Percentiles rank a stretch among this genome's conserved stretches.
These are phyloP conservation scores for Gyromitra esculenta DNA, from an alignment of 2,329 filamentous ascomycete species.

Conservation along the genomic window DNA sequence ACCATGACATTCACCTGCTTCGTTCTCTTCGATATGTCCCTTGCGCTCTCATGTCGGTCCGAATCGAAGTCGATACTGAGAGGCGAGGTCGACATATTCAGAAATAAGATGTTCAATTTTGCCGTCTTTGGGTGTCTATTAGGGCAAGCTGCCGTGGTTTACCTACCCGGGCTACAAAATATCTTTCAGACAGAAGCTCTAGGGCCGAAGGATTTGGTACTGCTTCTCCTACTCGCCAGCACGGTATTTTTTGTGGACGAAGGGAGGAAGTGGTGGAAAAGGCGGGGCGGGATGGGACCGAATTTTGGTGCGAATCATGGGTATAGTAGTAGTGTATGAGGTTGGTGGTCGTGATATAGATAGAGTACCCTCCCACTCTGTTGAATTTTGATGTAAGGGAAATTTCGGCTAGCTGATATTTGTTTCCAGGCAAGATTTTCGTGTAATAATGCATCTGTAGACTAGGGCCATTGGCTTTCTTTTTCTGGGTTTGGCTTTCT, in stretches of 20 bases:
- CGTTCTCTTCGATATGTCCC: slow-evolving; percentile 99
- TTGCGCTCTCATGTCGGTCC: slow-evolving; percentile 90
- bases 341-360: background rate
- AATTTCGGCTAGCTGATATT: background rate
- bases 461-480: slow-evolving; percentile 21
- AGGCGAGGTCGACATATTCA: slow-evolving; percentile 83
- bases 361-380: slow-evolving; percentile 2
- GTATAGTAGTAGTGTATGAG: slow-evolving; percentile 50
- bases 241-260: slow-evolving; percentile 97
- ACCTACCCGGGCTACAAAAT: slow-evolving; percentile 90
- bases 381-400: background rate
- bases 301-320: slow-evolving; percentile 45
- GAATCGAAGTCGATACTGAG: slow-evolving; percentile 88
- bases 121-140: slow-evolving; percentile 84
- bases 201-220: slow-evolving; percentile 75
- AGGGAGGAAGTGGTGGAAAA: slow-evolving; percentile 70
- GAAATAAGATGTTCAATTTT: slow-evolving; percentile 96
- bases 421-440: background rate
- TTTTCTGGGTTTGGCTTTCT: slow-evolving; percentile 20
- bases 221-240: slow-evolving; percentile 80
- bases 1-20: slow-evolving; percentile 99
- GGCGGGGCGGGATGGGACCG: slow-evolving; percentile 32
- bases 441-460: slow-evolving; percentile 18
- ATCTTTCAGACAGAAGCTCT: slow-evolving; percentile 96
- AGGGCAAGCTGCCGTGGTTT: slow-evolving; percentile 91